Base-by-base conservation (phyloP, 179 eudicot genomes). In the Dionaea muscipula region DNA sequence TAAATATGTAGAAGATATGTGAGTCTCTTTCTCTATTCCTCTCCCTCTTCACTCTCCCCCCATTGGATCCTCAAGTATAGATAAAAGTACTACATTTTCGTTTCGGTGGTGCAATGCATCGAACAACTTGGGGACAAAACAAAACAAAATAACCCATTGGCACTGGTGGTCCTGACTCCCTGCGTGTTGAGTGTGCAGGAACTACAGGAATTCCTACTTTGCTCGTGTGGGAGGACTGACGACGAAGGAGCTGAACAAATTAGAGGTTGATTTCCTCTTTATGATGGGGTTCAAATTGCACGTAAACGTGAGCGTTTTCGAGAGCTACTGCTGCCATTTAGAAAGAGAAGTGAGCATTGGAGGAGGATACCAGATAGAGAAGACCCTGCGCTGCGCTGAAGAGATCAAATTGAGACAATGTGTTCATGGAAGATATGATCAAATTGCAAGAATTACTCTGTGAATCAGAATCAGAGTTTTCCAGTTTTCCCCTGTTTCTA, bases 291-390 rank as follows among this genome's bases (percentile, higher is more conserved):
- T 90, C 60, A 86, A 84, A 61, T 63, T 90, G 39, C 95, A 90
- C 62, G 97, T 90, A 28, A 90, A 90, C 64, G 90, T 90, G 69
- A 86, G 97, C 72, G 95, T 90, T 26, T 90, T 74, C 39, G 84
- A 90, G 78, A 82, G 95, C 65, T 90, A 90, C 47, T 86, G 94
- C 26, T 65, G 80, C 57, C 97, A 90, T 70, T 67, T 90, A 36
- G 95, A 84, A 60, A 81, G 98, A 54, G 98, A 91, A 72, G 98
- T 91, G 25, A 80, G 95, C 63, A 81, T 80, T 54, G 98, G 98
- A 56, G 97, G 97, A 38, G 97, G 97, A 0, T 90, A 81, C 64
- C 94, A 90, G 31, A 80, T 90, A 25, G 97, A 90, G 62, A 86
- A 70, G 70, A 75, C 95, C 0, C 59, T 90, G 50, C 68, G 95